Base-by-base conservation (phyloP, 306 rosid species). In the Crataegus laevigata region DNA sequence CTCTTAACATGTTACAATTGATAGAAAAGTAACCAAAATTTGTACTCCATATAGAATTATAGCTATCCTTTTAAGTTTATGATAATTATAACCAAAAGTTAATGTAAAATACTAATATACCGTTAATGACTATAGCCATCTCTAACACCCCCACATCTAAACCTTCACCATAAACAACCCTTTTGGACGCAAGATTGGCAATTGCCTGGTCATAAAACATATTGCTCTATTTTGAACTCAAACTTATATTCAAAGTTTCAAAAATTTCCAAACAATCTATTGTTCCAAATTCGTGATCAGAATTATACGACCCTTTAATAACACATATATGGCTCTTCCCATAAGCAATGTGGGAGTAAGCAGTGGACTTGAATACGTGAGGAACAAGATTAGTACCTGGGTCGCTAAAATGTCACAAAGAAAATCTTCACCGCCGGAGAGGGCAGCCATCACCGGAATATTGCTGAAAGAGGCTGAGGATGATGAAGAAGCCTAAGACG, bases 391-490 rank as follows among this genome's bases (percentile, higher is more conserved):
- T 94, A 75, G 24, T 42, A 45, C 75, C 88, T 18, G 85, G 78
- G 9, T 92, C 4, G 93, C 88, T 36, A 86, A 72, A 80, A 94
- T 88, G 68, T 97, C 99, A 26, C 97, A 94, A 0, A 94, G 76
- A 32, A 90, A 94, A 0, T 90, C 96, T 38, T 89, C 92, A 15
- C 99, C 96, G 1, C 96, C 96, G 4, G 97, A 94, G 61, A 94
- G 88, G 3, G 93, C 89, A 8, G 94, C 89, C 93, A 93, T 93
- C 40, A 97, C 74, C 6, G 97, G 96, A 54, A 87, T 77, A 8
- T 71, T 66, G 15, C 66, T 71, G 63, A 79, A 72, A 32, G 71
- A 81, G 52, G 73, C 64, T 25, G 88, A 82, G 71, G 77, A 12
- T 0, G 81, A 42, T 43, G 45, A 70, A 21, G 88, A 77, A 12